Conservation (phyloP, 768 basidiomycete species). For the Terana coerulea region DNA sequence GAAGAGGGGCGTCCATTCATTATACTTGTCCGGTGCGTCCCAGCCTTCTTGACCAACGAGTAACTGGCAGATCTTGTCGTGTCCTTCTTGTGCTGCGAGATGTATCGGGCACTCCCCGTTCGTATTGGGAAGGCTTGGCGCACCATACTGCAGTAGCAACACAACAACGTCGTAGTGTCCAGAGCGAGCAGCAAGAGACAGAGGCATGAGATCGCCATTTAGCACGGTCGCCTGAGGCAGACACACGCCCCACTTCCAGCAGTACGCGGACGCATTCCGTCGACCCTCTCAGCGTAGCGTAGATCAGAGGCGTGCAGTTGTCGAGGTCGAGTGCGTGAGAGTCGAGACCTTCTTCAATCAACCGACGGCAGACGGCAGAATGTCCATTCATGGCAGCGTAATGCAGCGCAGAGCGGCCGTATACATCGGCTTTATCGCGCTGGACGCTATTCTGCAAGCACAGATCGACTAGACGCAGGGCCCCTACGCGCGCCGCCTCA, state of each 20-base stretch:
- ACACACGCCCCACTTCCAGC: constrained; percentile 65
- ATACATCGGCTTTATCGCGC: constrained; percentile 77
- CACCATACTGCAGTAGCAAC: constrained; percentile 74
- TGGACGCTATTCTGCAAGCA: constrained; percentile 73
- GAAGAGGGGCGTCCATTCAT: constrained; percentile 97
- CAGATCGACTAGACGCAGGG: constrained; percentile 68
- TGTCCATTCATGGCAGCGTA: constrained; percentile 96
- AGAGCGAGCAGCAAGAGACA: constrained; percentile 87
- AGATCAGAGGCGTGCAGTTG: constrained; percentile 91
- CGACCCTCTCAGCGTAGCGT: constrained; percentile 85
- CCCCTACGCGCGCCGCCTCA: constrained; percentile 86
- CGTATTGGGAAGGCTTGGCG: constrained; percentile 76
- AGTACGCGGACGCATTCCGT: constrained; percentile 82
- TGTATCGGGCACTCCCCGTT: constrained; percentile 98
- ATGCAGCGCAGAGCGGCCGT: constrained; percentile 91
- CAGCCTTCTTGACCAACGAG: constrained; percentile 73
- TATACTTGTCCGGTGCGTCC: constrained; percentile 92
- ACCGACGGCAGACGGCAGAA: constrained; percentile 63
- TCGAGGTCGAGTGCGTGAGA: constrained; percentile 82
- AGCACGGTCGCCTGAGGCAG: constrained; percentile 53
- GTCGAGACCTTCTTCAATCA: constrained; percentile 66
- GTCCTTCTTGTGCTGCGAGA: constrained; percentile 90
- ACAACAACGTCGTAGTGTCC: constrained; percentile 83
- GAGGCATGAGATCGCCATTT: constrained; percentile 72
- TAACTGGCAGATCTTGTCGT: constrained; percentile 75